Base-by-base conservation (phyloP, 805 yeast genomes). In the Ogataea dorogensis region DNA sequence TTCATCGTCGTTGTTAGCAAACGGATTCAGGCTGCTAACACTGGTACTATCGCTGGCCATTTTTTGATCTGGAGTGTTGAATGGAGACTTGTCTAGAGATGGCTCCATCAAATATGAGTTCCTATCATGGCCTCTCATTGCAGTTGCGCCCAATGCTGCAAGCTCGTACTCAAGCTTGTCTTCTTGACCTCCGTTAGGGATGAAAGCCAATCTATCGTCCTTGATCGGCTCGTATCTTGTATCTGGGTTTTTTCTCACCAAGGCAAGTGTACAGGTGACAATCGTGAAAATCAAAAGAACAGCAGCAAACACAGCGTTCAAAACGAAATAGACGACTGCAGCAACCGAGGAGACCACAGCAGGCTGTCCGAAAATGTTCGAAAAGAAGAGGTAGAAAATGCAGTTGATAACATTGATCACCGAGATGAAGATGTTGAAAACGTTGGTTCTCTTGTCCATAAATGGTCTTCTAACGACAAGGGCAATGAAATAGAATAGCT, bases 181-280 rank as follows among this genome's bases (percentile, higher is more conserved):
- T 27, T 59, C 61, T 21, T 61, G 61, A n/a, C 50, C 47, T n/a
- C 29, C 50, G 30, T 46, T 72, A 44, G 89, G 89, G 56, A 93
- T 85, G 60, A 93, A 93, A n/a, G 96, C 85, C 33, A 85, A 93
- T 58, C 98, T 78, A 58, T 93, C 98, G 61, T 93, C 98, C 51
- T 83, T 84, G 83, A 91, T 84, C 44, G 96, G 98, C 65, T 87
- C 91, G 67, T 93, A 93, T 51, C 95, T 76, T 7, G 91, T 78
- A 63, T 93, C 98, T 35, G 98, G 98, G 60, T 93, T 88, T 70
- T 84, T 87, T 60, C 84, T 81, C 20, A 89, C 49, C 51, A 93
- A 62, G 0, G 96, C 96, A 62, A 87, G 67, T 5, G 80, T 68
- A 66, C 98, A 89, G 2, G 96, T 85, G 24, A 88, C 77, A 50